Base-by-base conservation (phyloP, 176 grass and related monocot genomes). In the Avena atlantica region DNA sequence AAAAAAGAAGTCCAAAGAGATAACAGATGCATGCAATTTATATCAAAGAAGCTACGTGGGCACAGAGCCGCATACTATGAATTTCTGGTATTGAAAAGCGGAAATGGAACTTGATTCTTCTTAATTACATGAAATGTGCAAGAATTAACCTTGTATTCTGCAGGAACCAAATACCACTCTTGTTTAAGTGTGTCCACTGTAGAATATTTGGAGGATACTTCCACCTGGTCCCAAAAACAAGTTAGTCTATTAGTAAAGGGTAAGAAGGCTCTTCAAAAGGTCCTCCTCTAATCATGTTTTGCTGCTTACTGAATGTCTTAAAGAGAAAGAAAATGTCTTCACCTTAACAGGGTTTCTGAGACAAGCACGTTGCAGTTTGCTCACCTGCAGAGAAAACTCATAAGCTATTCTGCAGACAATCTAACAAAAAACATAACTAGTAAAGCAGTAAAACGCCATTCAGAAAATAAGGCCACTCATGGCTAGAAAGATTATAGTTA, bases 301-400 rank as follows among this genome's bases (percentile, higher is more conserved):
- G 48, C 45, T 84, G 17, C 67, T 36, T 80, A 76, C 20, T 21
- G 58, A 76, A 66, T 58, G 19, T 8, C 73, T 85, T 12, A 4
- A 87, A 63, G 52, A 45, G 16, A 58, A 55, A 87, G 14, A 88
- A 77, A 91, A 71, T 24, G 53, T 9, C 27, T 45, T 79, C 34
- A 93, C 96, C 96, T 98, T 98, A 20, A 93, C 91, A 88, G 96
- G 96, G 83, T 98, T 94, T 85, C 91, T 89, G 34, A 95, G 93
- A 86, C 97, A 98, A 63, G 93, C 97, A 64, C 97, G 86, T 66
- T 96, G 97, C 71, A 98, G 89, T 79, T 98, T 98, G 52, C 84
- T 84, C n/a, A 98, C 97, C 97, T 91, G 75, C 74, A 86, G 52
- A 70, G 51, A 69, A 84, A 74, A 72, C 5, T 49, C 55, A 74